Conservation (phyloP, 257 asterid genomes). For the Nicotiana benthamiana region DNA sequence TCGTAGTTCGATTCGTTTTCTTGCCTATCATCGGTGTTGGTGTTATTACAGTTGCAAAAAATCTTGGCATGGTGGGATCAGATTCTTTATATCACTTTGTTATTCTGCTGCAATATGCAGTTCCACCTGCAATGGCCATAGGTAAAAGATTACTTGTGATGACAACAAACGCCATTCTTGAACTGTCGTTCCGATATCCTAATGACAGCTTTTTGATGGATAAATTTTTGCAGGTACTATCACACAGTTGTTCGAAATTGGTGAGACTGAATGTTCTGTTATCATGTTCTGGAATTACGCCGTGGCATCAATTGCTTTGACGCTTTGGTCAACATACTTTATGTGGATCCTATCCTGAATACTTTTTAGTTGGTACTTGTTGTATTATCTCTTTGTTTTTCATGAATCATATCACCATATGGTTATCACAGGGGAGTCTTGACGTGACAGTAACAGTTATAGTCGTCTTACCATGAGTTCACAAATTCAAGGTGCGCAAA, state of each 20-base stretch:
- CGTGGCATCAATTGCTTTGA: constrained; percentile 21
- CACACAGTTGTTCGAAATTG: constrained; percentile 23
- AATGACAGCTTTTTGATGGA: neutral
- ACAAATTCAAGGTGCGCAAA: neutral
- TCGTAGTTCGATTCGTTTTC: constrained; percentile 5
- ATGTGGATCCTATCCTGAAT: constrained; percentile 11
- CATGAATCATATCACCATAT: neutral
- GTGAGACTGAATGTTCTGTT: constrained; percentile 29
- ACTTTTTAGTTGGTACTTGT: neutral
- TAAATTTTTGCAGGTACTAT: constrained; percentile 16
- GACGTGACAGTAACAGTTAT: neutral
- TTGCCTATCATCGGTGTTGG: constrained; percentile 10
- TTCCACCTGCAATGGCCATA: constrained; percentile 22
- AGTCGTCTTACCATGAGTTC: neutral
- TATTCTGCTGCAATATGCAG: constrained; percentile 19
- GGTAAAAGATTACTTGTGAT: neutral
- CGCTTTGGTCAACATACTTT: constrained; percentile 23
- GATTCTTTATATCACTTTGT: constrained; percentile 23
- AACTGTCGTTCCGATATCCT: neutral
- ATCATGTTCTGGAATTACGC: constrained; percentile 25
- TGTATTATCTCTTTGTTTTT: neutral
- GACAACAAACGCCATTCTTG: neutral
- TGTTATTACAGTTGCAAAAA: constrained; percentile 5
- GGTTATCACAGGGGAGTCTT: neutral
- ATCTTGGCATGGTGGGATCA: constrained; percentile 15